These are phyloP conservation scores for Fraxinus dipetala DNA, from an alignment of 305 asterid species.

Conservation along the genomic window DNA sequence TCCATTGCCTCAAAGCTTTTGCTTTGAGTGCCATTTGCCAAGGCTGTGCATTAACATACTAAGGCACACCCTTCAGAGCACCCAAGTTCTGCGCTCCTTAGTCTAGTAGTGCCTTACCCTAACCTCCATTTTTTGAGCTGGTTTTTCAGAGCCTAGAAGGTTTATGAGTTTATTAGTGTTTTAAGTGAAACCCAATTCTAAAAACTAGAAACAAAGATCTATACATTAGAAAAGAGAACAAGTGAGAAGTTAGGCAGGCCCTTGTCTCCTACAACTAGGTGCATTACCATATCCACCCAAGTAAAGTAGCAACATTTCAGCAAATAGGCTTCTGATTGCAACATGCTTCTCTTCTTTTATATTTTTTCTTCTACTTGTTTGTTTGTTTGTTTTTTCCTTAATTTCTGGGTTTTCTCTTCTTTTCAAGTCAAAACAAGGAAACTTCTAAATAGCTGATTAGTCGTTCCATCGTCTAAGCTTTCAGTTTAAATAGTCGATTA, in stretches of 20 bases:
- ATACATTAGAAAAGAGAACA: not conserved
- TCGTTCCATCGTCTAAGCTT: not conserved
- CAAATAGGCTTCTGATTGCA: not conserved
- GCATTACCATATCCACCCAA: not conserved
- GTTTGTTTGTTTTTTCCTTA: not conserved
- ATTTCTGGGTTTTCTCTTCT: not conserved
- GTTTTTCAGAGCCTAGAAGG: not conserved
- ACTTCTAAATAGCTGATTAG: not conserved
- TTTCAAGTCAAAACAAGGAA: not conserved
- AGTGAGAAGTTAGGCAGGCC: not conserved
- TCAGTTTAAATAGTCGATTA: not conserved
- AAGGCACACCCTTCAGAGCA: not conserved
- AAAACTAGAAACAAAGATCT: not conserved
- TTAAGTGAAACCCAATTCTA: not conserved
- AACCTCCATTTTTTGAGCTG: not conserved
- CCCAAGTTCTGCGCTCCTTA: not conserved
- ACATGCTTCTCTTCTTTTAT: not conserved
- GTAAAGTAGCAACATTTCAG: not conserved
- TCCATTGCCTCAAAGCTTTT: not conserved
- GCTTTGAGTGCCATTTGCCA: not conserved
- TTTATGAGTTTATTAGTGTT: not conserved
- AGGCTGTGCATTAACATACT: not conserved
- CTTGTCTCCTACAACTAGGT: not conserved
- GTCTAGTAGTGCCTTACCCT: not conserved
- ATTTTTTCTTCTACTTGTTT: not conserved